These are phyloP conservation scores for Chaetomium cochliodes DNA, from an alignment of 495 filamentous ascomycete species.

Conservation along the genomic window DNA sequence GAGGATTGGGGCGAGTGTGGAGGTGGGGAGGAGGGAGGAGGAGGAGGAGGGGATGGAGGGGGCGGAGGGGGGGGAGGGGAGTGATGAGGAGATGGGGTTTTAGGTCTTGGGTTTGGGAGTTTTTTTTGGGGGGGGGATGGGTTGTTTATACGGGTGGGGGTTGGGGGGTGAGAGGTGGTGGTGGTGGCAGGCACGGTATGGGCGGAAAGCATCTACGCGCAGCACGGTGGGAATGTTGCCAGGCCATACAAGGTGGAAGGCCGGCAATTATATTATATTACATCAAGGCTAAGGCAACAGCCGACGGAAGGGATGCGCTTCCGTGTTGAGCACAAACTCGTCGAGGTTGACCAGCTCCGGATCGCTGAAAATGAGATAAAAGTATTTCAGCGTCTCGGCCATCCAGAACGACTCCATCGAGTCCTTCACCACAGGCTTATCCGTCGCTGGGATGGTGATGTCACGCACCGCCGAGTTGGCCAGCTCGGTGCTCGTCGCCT, in stretches of 20 bases:
- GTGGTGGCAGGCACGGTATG: background rate
- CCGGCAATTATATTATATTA: background rate
- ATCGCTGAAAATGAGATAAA: conserved; percentile 75
- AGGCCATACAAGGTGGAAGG: background rate
- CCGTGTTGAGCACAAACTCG: conserved; percentile 78
- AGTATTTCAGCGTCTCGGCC: conserved; percentile 53
- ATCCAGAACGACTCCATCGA: conserved; percentile 46
- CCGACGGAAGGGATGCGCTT: conserved; percentile 68
- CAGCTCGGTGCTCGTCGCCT: conserved; percentile 55
- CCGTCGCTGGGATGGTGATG: background rate
- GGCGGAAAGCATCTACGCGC: too few species aligned
- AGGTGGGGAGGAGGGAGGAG: conserved; percentile 54
- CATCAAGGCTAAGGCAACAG: background rate
- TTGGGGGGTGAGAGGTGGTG: background rate
- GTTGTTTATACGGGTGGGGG: background rate
- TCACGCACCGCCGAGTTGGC: conserved; percentile 51
- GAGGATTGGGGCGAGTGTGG: conserved; percentile 58
- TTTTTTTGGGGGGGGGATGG: background rate
- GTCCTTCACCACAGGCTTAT: conserved; percentile 34
- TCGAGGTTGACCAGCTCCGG: conserved; percentile 69
- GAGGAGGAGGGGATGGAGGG: conserved; percentile 48
- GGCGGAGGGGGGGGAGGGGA: conserved; percentile 37
- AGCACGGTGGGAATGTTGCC: background rate
- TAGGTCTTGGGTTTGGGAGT: background rate
- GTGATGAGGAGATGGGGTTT: conserved; percentile 50